Evolutionary conservation across 176 grass and related monocot species (phyloP).

Genomic region (Hyparrhenia diplandra): DNA sequence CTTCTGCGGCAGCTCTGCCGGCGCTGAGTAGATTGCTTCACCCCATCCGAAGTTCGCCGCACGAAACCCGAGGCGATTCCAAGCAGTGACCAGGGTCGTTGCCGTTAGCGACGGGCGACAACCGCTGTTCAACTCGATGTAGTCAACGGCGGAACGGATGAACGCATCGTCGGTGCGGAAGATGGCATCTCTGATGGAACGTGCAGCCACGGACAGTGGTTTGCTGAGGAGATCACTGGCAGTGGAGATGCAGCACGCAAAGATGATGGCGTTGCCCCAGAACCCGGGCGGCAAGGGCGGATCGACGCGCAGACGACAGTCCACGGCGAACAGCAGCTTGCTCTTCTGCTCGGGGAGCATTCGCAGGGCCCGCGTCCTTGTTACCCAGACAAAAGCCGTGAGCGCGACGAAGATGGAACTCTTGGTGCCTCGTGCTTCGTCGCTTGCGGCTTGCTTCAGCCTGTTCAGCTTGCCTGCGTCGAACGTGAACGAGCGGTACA

Average conservation of each 20-base stretch:
- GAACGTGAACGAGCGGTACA: slow-evolving; percentile 36
- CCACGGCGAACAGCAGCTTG: slow-evolving; percentile 55
- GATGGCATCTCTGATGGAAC: slow-evolving; percentile 26
- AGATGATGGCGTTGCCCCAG: slow-evolving; percentile 47
- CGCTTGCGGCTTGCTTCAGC: slow-evolving; percentile 15
- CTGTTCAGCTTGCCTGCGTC: slow-evolving; percentile 23
- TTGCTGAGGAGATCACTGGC: slow-evolving; percentile 22
- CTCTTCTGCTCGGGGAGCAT: slow-evolving; percentile 39
- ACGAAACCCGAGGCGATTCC: slow-evolving; percentile 39
- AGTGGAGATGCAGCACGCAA: slow-evolving; percentile 41
- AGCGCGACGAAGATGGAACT: slow-evolving; percentile 46
- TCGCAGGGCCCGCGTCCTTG: slow-evolving; percentile 29
- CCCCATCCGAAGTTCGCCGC: slow-evolving; percentile 51
- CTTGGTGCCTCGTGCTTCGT: neutral
- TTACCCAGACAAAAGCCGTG: slow-evolving; percentile 44
- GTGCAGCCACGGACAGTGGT: slow-evolving; percentile 24
- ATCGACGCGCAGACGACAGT: slow-evolving; percentile 32
- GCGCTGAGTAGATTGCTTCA: slow-evolving; percentile 25
- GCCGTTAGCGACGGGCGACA: slow-evolving; percentile 32
- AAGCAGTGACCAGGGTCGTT: slow-evolving; percentile 44
- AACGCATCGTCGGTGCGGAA: slow-evolving; percentile 19
- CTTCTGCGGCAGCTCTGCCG: slow-evolving; percentile 42
- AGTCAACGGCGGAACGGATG: slow-evolving; percentile 54
- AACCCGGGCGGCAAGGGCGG: slow-evolving; percentile 43
- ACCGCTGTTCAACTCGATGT: slow-evolving; percentile 29